Evolutionary conservation across 495 filamentous ascomycete genomes (phyloP).

Genomic region (Hypomontagnella submonticulosa): DNA sequence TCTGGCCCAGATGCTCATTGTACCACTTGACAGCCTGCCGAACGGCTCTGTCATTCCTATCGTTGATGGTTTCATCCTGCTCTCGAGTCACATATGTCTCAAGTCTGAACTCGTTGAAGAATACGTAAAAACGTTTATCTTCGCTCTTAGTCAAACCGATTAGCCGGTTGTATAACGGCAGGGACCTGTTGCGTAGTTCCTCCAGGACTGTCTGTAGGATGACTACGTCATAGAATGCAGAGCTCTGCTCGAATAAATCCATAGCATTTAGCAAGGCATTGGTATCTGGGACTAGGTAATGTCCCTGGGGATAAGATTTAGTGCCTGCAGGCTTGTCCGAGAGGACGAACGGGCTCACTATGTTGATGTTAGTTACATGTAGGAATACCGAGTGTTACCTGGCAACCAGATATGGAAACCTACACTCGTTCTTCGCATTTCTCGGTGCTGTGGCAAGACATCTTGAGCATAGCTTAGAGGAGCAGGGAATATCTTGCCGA

Average conservation of each 20-base stretch:
- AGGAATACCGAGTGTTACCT: too few relatives aligned
- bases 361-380: constrained; percentile 43
- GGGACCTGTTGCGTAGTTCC: constrained; percentile 90
- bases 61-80: constrained; percentile 89
- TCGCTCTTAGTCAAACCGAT: constrained; percentile 90
- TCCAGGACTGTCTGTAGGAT: constrained; percentile 96
- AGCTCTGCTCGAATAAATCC: constrained; percentile 93
- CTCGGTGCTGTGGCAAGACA: constrained; percentile 77
- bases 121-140: constrained; percentile 96
- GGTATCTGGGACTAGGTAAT: constrained; percentile 95
- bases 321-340: constrained; percentile 88
- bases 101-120: constrained; percentile 97
- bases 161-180: constrained; percentile 94
- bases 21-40: constrained; percentile 92
- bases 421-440: constrained; percentile 82
- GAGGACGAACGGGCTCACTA: constrained; percentile 84
- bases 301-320: constrained; percentile 81
- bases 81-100: constrained; percentile 86
- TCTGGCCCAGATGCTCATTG: constrained; percentile 75
- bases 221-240: constrained; percentile 93
- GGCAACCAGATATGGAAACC: constrained; percentile 24
- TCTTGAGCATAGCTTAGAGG: constrained; percentile 82
- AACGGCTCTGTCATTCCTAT: constrained; percentile 94
- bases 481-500: constrained; percentile 96
- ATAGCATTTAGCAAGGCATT: constrained; percentile 96